Evolutionary conservation across 2,329 filamentous ascomycete genomes (phyloP).

Genomic region (Dendryphion nanum): DNA sequence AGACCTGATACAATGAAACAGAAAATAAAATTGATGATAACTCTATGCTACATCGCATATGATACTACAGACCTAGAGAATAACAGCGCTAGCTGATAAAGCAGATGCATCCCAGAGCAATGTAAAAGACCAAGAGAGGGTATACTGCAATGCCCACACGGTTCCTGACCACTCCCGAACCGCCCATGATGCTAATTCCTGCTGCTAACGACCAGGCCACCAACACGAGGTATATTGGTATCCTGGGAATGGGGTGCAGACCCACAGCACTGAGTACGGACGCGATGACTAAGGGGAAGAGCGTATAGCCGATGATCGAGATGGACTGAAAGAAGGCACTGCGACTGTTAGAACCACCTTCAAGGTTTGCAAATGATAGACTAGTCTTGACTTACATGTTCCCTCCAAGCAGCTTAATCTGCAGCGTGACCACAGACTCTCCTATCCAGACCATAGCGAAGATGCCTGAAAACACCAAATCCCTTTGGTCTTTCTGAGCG

Average conservation of each 20-base stretch:
- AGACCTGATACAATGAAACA: too few relatives aligned
- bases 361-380: slow-evolving; percentile 6
- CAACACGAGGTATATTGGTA: slow-evolving; percentile 87
- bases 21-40: too few relatives aligned
- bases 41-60: slow-evolving; percentile 5
- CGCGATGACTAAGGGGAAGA: slow-evolving; percentile 95
- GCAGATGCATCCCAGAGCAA: slow-evolving; percentile 89
- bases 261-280: slow-evolving; percentile 81
- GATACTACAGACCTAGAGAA: slow-evolving; percentile 7
- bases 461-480: slow-evolving; percentile 89
- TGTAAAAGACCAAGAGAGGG: slow-evolving; percentile 91
- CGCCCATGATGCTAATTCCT: slow-evolving; percentile 91
- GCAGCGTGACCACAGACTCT: slow-evolving; percentile 92
- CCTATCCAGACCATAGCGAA: slow-evolving; percentile 97
- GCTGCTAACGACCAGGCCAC: slow-evolving; percentile 92
- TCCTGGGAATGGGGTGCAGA: slow-evolving; percentile 75
- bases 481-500: slow-evolving; percentile 75
- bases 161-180: slow-evolving; percentile 93
- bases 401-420: slow-evolving; percentile 93
- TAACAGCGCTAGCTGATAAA: slow-evolving; percentile 74
- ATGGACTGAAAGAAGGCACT: slow-evolving; percentile 98
- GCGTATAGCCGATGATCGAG: slow-evolving; percentile 96
- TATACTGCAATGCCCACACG: slow-evolving; percentile 91
- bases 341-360: slow-evolving; percentile 26
- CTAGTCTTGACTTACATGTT: slow-evolving; percentile 73